Conservation (phyloP, 805 yeast genomes). For the Lipomyces yamadae region DNA sequence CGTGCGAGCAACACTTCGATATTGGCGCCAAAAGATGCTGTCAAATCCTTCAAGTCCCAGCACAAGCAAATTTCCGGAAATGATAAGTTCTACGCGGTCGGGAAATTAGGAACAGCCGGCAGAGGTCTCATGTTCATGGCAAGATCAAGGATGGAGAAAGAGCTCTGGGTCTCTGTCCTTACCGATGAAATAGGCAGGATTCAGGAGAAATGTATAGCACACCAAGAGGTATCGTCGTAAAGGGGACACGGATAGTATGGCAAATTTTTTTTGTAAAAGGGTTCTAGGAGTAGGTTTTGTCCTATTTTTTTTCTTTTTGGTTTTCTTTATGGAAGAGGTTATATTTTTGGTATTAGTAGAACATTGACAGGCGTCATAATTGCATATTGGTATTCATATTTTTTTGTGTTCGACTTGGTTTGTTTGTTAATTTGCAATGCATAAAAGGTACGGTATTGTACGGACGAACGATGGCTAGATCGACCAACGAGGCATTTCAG, state of each 20-base stretch:
- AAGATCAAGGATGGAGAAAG: conserved; percentile 79
- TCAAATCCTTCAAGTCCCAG: conserved; percentile 19
- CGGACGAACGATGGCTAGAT: too few species aligned
- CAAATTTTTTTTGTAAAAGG: background rate
- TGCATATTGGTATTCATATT: background rate
- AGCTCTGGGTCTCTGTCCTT: conserved; percentile 69
- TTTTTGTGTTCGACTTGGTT: too few species aligned
- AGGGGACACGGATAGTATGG: background rate
- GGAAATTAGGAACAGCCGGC: conserved; percentile 69
- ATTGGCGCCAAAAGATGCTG: conserved; percentile 14
- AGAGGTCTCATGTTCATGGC: conserved; percentile 75
- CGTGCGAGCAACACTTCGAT: conserved; percentile 37
- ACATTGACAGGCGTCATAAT: background rate
- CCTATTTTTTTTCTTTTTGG: background rate
- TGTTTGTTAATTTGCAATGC: too few species aligned
- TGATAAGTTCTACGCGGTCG: conserved; percentile 46
- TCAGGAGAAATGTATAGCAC: conserved; percentile 26
- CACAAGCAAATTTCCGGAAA: conserved; percentile 16
- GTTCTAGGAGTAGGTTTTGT: background rate
- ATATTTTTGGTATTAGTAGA: background rate
- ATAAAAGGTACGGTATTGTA: too few species aligned
- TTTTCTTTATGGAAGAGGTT: background rate
- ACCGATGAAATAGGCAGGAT: conserved; percentile 44
- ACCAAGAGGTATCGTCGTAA: background rate
- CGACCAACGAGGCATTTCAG: too few species aligned